These are phyloP conservation scores for Carex pumila DNA, from an alignment of 176 grass and related monocot genomes.

Conservation along the genomic window DNA sequence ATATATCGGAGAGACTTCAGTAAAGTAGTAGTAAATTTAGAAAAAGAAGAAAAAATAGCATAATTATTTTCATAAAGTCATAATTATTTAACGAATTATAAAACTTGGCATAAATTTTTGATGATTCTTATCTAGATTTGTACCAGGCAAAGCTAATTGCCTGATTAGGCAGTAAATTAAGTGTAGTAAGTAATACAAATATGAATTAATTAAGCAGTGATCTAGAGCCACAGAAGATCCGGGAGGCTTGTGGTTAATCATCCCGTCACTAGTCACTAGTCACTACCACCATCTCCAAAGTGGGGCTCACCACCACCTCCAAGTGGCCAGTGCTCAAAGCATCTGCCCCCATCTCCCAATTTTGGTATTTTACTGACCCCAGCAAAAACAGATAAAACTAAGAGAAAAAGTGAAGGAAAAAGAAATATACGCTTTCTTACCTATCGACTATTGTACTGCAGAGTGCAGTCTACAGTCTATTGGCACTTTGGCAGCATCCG, in stretches of 20 bases:
- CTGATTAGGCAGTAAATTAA: too few relatives aligned
- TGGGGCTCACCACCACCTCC: background rate
- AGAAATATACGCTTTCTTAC: background rate
- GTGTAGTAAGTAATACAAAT: too few relatives aligned
- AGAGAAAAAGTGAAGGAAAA: background rate
- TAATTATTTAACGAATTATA: background rate
- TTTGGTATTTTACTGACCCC: slow-evolving; percentile 1
- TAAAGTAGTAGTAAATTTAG: too few relatives aligned
- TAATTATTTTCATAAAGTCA: background rate
- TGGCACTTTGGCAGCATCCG: background rate
- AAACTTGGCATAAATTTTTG: background rate
- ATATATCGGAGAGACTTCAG: background rate
- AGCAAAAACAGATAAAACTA: background rate
- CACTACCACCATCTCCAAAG: background rate
- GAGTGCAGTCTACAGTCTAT: background rate
- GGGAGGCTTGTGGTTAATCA: background rate
- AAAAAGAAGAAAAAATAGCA: too few relatives aligned
- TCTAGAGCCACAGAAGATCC: background rate
- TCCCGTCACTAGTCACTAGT: background rate
- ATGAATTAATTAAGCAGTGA: too few relatives aligned
- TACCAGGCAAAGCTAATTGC: too few relatives aligned
- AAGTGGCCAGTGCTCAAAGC: background rate
- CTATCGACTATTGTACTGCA: background rate
- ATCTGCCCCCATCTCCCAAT: background rate
- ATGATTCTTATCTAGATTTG: too few relatives aligned